Evolutionary conservation across 345 rosid species (phyloP).

Genomic region (Raphanus raphanistrum): DNA sequence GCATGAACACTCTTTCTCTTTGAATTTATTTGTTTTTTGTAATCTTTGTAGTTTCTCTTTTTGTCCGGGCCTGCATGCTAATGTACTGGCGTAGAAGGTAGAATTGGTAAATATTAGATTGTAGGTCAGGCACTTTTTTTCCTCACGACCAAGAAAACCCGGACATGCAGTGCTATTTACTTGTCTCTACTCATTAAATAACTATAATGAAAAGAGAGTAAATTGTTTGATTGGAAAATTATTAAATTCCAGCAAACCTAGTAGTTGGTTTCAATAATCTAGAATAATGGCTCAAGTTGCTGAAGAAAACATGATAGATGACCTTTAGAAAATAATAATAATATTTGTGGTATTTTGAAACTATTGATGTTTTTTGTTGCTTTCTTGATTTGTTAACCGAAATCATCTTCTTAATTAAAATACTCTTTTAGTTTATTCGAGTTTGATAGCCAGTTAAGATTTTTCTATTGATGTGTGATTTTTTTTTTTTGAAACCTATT

Average conservation of each 20-base stretch:
- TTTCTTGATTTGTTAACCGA: not conserved
- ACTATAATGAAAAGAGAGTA: not conserved
- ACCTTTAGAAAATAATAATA: not conserved
- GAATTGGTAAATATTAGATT: not conserved
- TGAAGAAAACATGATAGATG: not conserved
- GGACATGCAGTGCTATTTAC: not conserved
- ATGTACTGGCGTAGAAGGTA: not conserved
- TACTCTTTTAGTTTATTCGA: not conserved
- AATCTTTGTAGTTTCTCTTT: conserved; percentile 8
- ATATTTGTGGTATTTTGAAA: not conserved
- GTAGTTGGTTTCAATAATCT: not conserved
- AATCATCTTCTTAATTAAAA: not conserved
- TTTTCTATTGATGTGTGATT: not conserved
- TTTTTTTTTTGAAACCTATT: not conserved
- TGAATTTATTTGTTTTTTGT: conserved; percentile 1
- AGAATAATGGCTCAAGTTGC: not conserved
- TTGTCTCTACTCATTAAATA: not conserved
- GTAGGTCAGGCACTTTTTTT: not conserved
- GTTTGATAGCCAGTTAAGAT: not conserved
- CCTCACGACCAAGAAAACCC: not conserved
- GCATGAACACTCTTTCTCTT: conserved; percentile 22
- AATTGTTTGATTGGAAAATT: not conserved
- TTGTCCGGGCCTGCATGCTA: not conserved
- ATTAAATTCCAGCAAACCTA: not conserved
- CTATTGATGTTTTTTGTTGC: not conserved